Evolutionary conservation across 352 stramenopile genomes (phyloP).

Genomic region (Pythium dissimile): DNA sequence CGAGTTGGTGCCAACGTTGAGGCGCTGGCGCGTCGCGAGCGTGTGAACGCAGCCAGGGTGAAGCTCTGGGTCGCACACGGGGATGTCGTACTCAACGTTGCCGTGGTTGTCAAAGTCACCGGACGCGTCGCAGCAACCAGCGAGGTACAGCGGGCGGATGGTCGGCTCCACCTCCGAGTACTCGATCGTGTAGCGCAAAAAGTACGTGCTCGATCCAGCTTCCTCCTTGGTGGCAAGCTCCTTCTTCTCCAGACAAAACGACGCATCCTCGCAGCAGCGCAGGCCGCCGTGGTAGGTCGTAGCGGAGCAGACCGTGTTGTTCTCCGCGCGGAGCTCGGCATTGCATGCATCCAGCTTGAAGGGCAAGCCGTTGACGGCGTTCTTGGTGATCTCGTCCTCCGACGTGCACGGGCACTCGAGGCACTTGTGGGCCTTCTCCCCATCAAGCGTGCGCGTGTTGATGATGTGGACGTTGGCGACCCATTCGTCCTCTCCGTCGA

Average conservation of each 20-base stretch:
- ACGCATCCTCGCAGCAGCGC: conserved; percentile 69
- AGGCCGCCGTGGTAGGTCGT: conserved; percentile 67
- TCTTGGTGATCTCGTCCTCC: conserved; percentile 46
- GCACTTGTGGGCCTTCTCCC: conserved; percentile 45
- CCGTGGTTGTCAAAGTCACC: conserved; percentile 54
- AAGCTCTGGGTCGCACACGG: conserved; percentile 49
- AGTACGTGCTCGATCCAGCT: conserved; percentile 41
- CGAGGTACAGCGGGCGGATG: conserved; percentile 63
- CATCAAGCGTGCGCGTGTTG: conserved; percentile 64
- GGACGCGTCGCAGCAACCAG: conserved; percentile 68
- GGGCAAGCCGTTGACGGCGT: conserved; percentile 49
- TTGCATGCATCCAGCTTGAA: conserved; percentile 52
- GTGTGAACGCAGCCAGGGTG: conserved; percentile 79
- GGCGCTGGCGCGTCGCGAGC: conserved; percentile 57
- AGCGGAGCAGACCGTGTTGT: conserved; percentile 65
- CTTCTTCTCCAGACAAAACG: conserved; percentile 62
- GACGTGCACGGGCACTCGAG: conserved; percentile 79
- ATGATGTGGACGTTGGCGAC: conserved; percentile 80
- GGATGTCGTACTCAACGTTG: conserved; percentile 81
- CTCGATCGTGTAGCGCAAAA: conserved; percentile 76
- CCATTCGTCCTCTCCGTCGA: conserved; percentile 76
- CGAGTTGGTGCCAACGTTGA: conserved; percentile 37
- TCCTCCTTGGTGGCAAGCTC: conserved; percentile 30
- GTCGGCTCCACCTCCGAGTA: conserved; percentile 54
- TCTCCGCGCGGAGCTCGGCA: conserved; percentile 53